Evolutionary conservation across 169 alveolate species (phyloP).

Genomic region (Babesia ovis): DNA sequence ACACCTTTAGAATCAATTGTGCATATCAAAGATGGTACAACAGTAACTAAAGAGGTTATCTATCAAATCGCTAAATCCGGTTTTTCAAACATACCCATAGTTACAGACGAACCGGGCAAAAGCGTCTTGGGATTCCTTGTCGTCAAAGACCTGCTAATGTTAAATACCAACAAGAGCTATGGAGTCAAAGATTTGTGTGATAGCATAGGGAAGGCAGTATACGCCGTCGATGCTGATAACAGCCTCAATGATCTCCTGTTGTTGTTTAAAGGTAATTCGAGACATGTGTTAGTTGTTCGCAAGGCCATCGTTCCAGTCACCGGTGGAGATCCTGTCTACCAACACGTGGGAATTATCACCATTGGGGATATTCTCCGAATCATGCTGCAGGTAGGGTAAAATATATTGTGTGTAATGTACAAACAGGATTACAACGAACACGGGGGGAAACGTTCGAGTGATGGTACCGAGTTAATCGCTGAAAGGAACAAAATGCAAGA

Average conservation of each 20-base stretch:
- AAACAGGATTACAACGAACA: slow-evolving; percentile 13
- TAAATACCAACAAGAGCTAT: slow-evolving; percentile 56
- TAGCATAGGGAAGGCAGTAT: slow-evolving; percentile 56
- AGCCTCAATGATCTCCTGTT: slow-evolving; percentile 31
- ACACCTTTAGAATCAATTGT: slow-evolving; percentile 70
- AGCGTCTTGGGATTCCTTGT: slow-evolving; percentile 66
- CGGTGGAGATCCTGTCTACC: slow-evolving; percentile 70
- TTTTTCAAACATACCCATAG: slow-evolving; percentile 73
- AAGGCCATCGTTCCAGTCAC: slow-evolving; percentile 51
- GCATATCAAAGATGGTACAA: slow-evolving; percentile 62
- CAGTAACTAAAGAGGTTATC: slow-evolving; percentile 58
- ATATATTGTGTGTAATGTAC: not conserved
- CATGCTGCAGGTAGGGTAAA: slow-evolving; percentile 44
- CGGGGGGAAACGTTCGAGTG: not conserved
- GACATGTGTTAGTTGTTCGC: slow-evolving; percentile 73
- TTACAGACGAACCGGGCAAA: slow-evolving; percentile 40
- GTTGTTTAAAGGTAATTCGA: slow-evolving; percentile 38
- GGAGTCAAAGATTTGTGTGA: slow-evolving; percentile 30
- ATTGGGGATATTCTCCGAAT: slow-evolving; percentile 56
- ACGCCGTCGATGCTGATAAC: slow-evolving; percentile 56
- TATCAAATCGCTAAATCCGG: slow-evolving; percentile 70
- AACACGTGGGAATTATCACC: slow-evolving; percentile 76
- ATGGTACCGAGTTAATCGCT: slow-evolving; percentile 1
- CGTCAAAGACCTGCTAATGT: slow-evolving; percentile 69
- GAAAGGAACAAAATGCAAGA: not conserved